Evolutionary conservation across 441 rosid species (phyloP).

Genomic region (Dalechampia spathulata): DNA sequence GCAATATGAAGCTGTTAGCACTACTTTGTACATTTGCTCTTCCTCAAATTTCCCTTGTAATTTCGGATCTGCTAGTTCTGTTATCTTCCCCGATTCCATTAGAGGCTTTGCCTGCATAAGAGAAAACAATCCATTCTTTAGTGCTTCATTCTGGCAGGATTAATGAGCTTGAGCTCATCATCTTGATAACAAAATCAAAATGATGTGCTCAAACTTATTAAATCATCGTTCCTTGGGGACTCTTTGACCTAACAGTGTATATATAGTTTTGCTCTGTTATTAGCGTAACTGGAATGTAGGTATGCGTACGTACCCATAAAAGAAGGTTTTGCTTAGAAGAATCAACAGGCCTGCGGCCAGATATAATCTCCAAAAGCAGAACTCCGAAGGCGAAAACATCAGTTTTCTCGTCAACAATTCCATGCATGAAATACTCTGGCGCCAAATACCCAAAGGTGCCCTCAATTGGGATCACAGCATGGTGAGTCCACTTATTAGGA

Average conservation of each 20-base stretch:
- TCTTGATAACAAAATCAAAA: no score
- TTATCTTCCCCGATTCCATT: conserved; percentile 62
- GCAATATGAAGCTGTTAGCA: conserved; percentile 69
- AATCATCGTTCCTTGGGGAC: no score
- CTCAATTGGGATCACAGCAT: conserved; percentile 79
- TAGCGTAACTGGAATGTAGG: no score
- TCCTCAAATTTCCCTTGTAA: conserved; percentile 53
- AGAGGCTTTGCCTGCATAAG: conserved; percentile 62
- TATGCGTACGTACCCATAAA: conserved; percentile 50
- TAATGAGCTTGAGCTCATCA: no score
- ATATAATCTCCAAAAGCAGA: conserved; percentile 76
- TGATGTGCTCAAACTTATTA: no score
- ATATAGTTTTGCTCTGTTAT: no score
- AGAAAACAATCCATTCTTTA: no score
- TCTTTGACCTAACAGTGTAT: no score
- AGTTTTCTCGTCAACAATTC: conserved; percentile 86
- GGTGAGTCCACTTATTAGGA: conserved; percentile 92
- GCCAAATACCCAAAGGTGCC: conserved; percentile 95
- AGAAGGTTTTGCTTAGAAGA: conserved; percentile 72
- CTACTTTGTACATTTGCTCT: conserved; percentile 54
- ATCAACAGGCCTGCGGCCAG: conserved; percentile 74
- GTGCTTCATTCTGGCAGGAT: no score
- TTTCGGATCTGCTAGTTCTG: conserved; percentile 56
- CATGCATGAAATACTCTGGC: conserved; percentile 94
- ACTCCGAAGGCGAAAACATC: conserved; percentile 90